Conservation (phyloP, 192 early-diverging fungal species). For the Linnemannia exigua region DNA sequence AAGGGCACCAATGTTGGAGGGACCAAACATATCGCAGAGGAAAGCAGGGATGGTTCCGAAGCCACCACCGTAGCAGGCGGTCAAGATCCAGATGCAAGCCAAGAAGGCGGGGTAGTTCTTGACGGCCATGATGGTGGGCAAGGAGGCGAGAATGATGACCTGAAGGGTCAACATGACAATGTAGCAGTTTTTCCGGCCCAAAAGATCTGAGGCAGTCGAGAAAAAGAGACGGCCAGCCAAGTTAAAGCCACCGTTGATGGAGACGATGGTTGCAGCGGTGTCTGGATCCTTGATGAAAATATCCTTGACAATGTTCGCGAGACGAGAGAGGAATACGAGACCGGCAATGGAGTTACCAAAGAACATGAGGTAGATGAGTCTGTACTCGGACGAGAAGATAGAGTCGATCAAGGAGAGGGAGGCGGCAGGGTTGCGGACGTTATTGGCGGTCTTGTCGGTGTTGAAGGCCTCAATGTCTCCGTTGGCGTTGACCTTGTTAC, state of each 20-base stretch:
- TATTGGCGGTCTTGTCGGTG: slow-evolving; percentile 50
- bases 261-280: slow-evolving; percentile 64
- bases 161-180: slow-evolving; percentile 71
- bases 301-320: slow-evolving; percentile 64
- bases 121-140: slow-evolving; percentile 69
- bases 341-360: slow-evolving; percentile 76
- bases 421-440: slow-evolving; percentile 57
- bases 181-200: slow-evolving; percentile 75
- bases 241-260: slow-evolving; percentile 74
- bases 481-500: slow-evolving; percentile 44
- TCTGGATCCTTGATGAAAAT: slow-evolving; percentile 41
- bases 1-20: slow-evolving; percentile 80
- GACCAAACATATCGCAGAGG: slow-evolving; percentile 82
- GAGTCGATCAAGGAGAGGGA: slow-evolving; percentile 67
- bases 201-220: slow-evolving; percentile 64
- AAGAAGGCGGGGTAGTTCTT: slow-evolving; percentile 71
- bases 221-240: slow-evolving; percentile 70
- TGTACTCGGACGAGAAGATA: slow-evolving; percentile 69
- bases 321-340: slow-evolving; percentile 73
- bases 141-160: slow-evolving; percentile 64
- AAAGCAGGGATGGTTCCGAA: slow-evolving; percentile 85
- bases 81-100: slow-evolving; percentile 69
- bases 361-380: slow-evolving; percentile 73
- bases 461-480: slow-evolving; percentile 63
- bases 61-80: slow-evolving; percentile 81